A percentile compares a stretch with the other conserved stretches of the same genome.
phyloP scores from a whole-genome alignment of 1,139 yeast species.

The Magnusiomyces clavatus region DNA sequence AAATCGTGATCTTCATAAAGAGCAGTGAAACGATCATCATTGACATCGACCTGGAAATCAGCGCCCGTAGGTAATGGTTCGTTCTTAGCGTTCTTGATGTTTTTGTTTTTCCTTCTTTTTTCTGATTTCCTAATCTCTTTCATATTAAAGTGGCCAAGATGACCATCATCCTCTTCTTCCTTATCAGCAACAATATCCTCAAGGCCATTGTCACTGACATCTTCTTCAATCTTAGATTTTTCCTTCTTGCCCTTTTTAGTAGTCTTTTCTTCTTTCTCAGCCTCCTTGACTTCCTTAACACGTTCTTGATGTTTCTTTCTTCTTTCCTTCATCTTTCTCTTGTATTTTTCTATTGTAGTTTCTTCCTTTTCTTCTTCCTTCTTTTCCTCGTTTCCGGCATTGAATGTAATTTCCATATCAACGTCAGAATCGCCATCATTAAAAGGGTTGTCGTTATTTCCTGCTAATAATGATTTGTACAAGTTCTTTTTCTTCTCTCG shows the following conservation, averaged over 20 bases:
- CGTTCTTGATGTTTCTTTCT: conserved; percentile 73
- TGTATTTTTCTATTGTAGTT: conserved; percentile 72
- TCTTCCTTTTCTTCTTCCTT: conserved; percentile 46
- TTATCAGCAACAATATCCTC: conserved; percentile 71
- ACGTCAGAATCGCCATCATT: conserved; percentile 56
- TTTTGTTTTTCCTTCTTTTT: conserved; percentile 57
- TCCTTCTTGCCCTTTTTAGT: conserved; percentile 20
- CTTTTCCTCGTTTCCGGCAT: conserved; percentile 33
- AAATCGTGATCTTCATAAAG: conserved; percentile 82
- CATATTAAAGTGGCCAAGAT: conserved; percentile 62
- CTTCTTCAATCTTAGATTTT: conserved; percentile 19
- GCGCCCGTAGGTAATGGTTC: conserved; percentile 29
- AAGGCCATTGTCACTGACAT: conserved; percentile 32
- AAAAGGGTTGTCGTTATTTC: conserved; percentile 12
- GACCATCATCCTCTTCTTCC: conserved; percentile 53
- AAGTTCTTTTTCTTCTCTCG: conserved; percentile 44
- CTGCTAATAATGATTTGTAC: conserved; percentile 56
- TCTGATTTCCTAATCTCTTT: conserved; percentile 35
- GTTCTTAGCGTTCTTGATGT: conserved; percentile 51
- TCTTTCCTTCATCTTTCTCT: conserved; percentile 88
- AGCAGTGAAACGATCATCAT: conserved; percentile 84
- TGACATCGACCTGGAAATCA: conserved; percentile 49
- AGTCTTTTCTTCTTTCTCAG: conserved; percentile 36
- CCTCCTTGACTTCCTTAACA: conserved; percentile 49
- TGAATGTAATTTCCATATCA: conserved; percentile 93